Evolutionary conservation across 164 flowering plant genomes (phyloP), one percentile per base, ranked within the genome.

Genomic region (Vitis riparia): DNA sequence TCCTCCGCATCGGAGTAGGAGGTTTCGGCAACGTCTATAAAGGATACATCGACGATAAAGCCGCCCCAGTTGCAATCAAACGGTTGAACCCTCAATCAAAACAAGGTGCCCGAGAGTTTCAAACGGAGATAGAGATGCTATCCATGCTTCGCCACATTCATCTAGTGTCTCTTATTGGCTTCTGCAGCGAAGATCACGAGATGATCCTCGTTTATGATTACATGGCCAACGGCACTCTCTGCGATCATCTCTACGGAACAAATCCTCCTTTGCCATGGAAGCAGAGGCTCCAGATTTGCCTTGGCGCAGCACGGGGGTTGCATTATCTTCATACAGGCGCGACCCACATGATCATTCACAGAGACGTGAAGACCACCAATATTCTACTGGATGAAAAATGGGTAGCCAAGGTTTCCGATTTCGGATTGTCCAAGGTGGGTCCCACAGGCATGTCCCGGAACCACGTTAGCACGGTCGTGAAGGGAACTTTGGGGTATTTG

Each of bases 401-500:
- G 44, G 44, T 3, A 37, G 44, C 44, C 44, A 37, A 37, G 44
- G 44, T 37, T 0, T 37, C 44, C 1, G 44, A 37, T 37, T 37
- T 37, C 44, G 44, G 44, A 6, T 13, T 37, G 51, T 62, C 65
- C 5, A 62, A 62, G 51, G 12, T 47, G 51, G 65, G 65, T 23
- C 51, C 65, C 8, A 15, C 14, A 0, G 0, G 14, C 51, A 1
- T 62, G 23, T 5, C 65, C 8, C 3, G 13, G 5, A 19, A 2
- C 19, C 51, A 14, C 23, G 19, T 62, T 49, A 62, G 65, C 51
- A 62, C 65, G 11, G 23, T 6, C 19, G 65, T 62, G 11, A 62
- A 44, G 65, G 65, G 65, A 8, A 62, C 19, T 37, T n/a, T 62
- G 49, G 65, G 65, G 65, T 62, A 62, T 44, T 15, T 62, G 11